Percentiles rank a stretch among this genome's conserved stretches.
These are phyloP conservation scores for Camellia japonica DNA, from an alignment of 148 eudicot species.

Conservation along the genomic window DNA sequence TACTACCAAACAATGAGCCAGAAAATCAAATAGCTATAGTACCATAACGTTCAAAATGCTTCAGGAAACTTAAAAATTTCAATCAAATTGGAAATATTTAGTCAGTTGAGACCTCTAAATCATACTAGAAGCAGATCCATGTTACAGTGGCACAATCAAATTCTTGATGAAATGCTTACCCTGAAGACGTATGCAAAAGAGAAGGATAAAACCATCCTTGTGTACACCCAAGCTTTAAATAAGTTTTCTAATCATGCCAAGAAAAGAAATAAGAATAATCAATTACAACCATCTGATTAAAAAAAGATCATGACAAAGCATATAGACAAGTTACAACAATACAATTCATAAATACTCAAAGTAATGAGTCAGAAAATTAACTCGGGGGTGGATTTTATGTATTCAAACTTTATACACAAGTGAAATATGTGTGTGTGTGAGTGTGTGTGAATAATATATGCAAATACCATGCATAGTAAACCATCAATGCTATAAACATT, in stretches of 20 bases:
- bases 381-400: too few relatives aligned
- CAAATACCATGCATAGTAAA: too few relatives aligned
- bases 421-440: too few relatives aligned
- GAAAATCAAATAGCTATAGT: background rate
- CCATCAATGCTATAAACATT: too few relatives aligned
- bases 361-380: too few relatives aligned
- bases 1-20: background rate
- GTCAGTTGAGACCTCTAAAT: background rate
- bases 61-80: background rate
- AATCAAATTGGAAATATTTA: background rate
- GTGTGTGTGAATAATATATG: too few relatives aligned
- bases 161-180: conserved; percentile 39
- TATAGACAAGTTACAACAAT: background rate
- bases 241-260: conserved; percentile 51
- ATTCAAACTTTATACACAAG: too few relatives aligned
- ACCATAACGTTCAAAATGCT: background rate
- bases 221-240: conserved; percentile 77
- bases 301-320: background rate
- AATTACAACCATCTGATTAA: background rate
- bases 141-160: conserved; percentile 6
- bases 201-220: conserved; percentile 93
- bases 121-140: conserved; percentile 10
- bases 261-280: background rate
- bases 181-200: conserved; percentile 64
- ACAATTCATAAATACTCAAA: too few relatives aligned